Evolutionary conservation across 2,329 filamentous ascomycete genomes (phyloP).

Genomic region (Leptodontidium sp.): DNA sequence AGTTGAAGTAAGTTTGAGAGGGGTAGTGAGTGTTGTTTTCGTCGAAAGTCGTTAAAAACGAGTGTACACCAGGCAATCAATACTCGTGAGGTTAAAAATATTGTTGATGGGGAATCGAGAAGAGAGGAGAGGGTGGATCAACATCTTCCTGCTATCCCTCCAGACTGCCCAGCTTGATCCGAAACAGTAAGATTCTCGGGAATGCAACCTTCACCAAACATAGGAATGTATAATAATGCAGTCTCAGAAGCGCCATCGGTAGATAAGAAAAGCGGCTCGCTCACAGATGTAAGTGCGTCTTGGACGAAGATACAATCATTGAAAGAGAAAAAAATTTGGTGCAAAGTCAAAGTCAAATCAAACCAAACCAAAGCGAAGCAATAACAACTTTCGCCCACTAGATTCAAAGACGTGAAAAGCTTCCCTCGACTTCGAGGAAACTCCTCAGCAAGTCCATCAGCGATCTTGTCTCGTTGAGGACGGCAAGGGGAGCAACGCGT

Average conservation of each 20-base stretch:
- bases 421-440: background rate
- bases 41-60: background rate
- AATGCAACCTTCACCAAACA: background rate
- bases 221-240: background rate
- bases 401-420: background rate
- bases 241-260: background rate
- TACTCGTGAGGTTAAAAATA: background rate
- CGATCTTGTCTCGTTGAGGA: background rate
- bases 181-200: background rate
- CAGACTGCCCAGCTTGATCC: conserved; percentile 1
- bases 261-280: background rate
- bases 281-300: background rate
- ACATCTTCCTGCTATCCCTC: background rate
- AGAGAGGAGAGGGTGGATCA: background rate
- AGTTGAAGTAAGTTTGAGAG: background rate
- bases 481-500: background rate
- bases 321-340: too few species aligned
- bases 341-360: background rate
- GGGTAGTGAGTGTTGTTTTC: background rate
- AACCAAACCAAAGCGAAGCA: background rate
- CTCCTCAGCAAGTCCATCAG: background rate
- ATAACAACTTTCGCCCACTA: background rate
- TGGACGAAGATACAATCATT: too few species aligned
- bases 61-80: background rate
- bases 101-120: background rate